Evolutionary conservation across 2,329 filamentous ascomycete species (phyloP).

Genomic region (Claviceps capensis): DNA sequence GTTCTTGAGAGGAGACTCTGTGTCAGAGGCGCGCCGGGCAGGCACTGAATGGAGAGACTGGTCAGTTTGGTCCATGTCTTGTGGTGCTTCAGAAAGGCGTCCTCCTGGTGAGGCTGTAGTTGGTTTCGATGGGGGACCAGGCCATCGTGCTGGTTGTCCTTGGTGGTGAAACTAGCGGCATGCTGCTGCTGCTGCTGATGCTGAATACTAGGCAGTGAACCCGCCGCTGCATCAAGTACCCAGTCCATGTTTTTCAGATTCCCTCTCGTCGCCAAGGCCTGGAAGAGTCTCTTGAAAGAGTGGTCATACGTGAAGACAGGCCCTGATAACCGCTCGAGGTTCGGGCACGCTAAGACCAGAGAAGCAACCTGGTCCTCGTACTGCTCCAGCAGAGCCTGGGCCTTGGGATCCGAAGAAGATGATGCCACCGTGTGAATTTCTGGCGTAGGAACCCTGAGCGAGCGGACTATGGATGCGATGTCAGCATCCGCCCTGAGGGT

Average conservation of each 20-base stretch:
- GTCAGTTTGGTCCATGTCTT: constrained; percentile 40
- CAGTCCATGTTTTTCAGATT: constrained; percentile 46
- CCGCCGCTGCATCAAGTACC: constrained; percentile 31
- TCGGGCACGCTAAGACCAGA: constrained; percentile 51
- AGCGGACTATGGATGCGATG: constrained; percentile 40
- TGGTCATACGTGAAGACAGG: constrained; percentile 41
- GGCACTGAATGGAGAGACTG: constrained; percentile 44
- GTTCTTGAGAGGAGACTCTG: constrained; percentile 37
- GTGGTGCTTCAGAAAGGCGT: constrained; percentile 37
- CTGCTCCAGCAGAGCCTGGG: constrained; percentile 26
- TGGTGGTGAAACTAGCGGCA: constrained; percentile 4
- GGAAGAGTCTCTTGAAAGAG: constrained; percentile 40
- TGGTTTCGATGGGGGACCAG: constrained; percentile 16
- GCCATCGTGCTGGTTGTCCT: constrained; percentile 16
- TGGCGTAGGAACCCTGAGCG: constrained; percentile 38
- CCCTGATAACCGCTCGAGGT: constrained; percentile 44
- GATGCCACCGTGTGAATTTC: constrained; percentile 23
- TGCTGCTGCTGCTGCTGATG: constrained; percentile 15
- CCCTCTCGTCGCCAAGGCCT: constrained; percentile 43
- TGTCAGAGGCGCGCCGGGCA: constrained; percentile 38
- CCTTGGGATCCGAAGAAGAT: constrained; percentile 9
- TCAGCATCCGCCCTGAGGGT: constrained; percentile 40
- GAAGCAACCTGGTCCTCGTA: constrained; percentile 47
- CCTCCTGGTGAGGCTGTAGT: constrained; percentile 19
- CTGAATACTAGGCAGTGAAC: not conserved